These are phyloP conservation scores for Eremochloa ophiuroides DNA, from an alignment of 176 grass and related monocot genomes.

Conservation along the genomic window DNA sequence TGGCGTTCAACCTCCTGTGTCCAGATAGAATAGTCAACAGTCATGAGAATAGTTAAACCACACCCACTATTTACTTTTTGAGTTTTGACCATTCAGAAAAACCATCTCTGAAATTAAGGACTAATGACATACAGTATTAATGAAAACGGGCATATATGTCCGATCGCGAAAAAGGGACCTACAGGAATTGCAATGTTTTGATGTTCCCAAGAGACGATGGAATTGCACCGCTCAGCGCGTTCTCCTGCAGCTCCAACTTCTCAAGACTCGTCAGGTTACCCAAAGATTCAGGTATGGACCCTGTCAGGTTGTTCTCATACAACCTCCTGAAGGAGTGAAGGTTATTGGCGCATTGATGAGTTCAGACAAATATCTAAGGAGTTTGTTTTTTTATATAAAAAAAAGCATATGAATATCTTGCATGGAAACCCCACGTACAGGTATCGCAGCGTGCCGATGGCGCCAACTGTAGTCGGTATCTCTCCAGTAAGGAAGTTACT, in stretches of 20 bases:
- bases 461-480: slow-evolving; percentile 26
- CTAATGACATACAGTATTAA: too few relatives aligned
- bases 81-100: too few relatives aligned
- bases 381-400: neutral
- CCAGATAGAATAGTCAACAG: neutral
- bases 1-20: slow-evolving; percentile 26
- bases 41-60: neutral
- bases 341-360: neutral
- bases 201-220: slow-evolving; percentile 34
- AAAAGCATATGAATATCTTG: neutral
- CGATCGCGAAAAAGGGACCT: too few relatives aligned
- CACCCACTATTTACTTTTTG: neutral
- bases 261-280: slow-evolving; percentile 26
- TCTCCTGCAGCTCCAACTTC: slow-evolving; percentile 27
- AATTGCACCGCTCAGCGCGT: slow-evolving; percentile 8
- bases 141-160: too few relatives aligned
- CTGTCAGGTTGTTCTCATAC: slow-evolving; percentile 23
- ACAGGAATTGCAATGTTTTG: slow-evolving; percentile 21
- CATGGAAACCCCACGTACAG: neutral
- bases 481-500: neutral
- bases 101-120: neutral
- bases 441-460: neutral
- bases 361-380: neutral
- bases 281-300: slow-evolving; percentile 6
- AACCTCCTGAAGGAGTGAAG: slow-evolving; percentile 36